Conservation (phyloP, 805 yeast genomes). For the Ascoidea asiatica region DNA sequence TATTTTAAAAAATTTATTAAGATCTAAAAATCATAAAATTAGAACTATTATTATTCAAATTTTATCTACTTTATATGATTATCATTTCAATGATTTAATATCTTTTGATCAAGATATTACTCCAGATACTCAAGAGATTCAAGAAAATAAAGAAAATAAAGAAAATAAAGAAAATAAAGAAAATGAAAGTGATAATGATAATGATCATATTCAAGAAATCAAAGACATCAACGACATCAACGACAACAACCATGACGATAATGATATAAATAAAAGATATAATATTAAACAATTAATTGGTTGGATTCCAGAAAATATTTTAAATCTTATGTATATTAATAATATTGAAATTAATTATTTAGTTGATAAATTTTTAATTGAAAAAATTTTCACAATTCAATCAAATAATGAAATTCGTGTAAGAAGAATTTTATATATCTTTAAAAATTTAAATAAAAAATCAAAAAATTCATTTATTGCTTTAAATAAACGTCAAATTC, state of each 20-base stretch:
- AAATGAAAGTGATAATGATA: not conserved
- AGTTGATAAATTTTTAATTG: slow-evolving; percentile 50
- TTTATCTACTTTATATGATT: slow-evolving; percentile 41
- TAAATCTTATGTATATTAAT: slow-evolving; percentile 62
- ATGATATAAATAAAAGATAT: slow-evolving; percentile 1
- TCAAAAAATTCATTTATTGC: slow-evolving; percentile 57
- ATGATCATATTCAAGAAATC: not conserved
- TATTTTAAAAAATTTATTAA: slow-evolving; percentile 45
- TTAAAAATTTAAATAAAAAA: slow-evolving; percentile 36
- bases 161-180: slow-evolving; percentile 14
- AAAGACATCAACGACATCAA: not conserved
- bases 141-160: too few relatives aligned
- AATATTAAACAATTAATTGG: slow-evolving; percentile 19
- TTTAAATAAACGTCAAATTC: slow-evolving; percentile 53
- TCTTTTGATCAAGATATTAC: not conserved
- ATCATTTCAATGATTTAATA: slow-evolving; percentile 9
- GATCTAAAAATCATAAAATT: slow-evolving; percentile 59
- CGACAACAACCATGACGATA: not conserved
- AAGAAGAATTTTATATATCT: slow-evolving; percentile 34
- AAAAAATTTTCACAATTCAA: slow-evolving; percentile 40
- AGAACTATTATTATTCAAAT: slow-evolving; percentile 45
- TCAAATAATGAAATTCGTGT: slow-evolving; percentile 29
- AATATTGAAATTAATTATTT: slow-evolving; percentile 49
- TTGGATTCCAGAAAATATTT: slow-evolving; percentile 51
- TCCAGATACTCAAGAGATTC: not conserved